Conservation (phyloP, 2,329 filamentous ascomycete genomes). For the Xylaria hypoxylon region DNA sequence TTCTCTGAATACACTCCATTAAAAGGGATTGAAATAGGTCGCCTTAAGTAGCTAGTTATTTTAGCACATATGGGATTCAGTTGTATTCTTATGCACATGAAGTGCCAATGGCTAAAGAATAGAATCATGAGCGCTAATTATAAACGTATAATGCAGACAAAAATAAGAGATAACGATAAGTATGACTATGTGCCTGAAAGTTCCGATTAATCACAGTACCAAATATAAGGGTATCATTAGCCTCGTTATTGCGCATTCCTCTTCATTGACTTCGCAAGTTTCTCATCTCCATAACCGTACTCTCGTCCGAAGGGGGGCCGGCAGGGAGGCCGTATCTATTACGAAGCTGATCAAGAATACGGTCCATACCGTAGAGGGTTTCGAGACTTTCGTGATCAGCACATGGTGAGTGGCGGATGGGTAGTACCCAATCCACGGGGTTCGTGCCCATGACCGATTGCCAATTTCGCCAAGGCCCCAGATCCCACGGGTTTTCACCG, state of each 20-base stretch:
- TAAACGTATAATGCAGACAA: not conserved
- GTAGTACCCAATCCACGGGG: conserved; percentile 82
- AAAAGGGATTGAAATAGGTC: not conserved
- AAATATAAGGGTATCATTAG: conserved; percentile 44
- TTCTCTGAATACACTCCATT: not conserved
- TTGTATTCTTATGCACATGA: too few species aligned
- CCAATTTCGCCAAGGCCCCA: conserved; percentile 78
- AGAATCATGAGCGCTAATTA: not conserved
- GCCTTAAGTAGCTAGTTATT: too few species aligned
- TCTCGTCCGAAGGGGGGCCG: conserved; percentile 41
- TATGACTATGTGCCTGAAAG: conserved; percentile 11
- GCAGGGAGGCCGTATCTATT: conserved; percentile 54
- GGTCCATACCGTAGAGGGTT: conserved; percentile 76
- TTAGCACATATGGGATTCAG: too few species aligned
- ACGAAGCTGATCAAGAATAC: conserved; percentile 68
- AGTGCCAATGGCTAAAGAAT: not conserved
- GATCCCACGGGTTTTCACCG: conserved; percentile 87
- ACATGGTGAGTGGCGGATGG: conserved; percentile 80
- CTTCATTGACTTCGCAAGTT: conserved; percentile 39
- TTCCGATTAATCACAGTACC: conserved; percentile 33
- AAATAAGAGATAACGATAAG: conserved; percentile 1
- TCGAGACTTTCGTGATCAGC: conserved; percentile 72
- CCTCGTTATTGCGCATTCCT: conserved; percentile 29
- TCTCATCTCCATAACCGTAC: conserved; percentile 49
- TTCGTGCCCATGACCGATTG: conserved; percentile 81